Base-by-base conservation (phyloP, 2,329 filamentous ascomycete genomes). In the Escovopsis sp. region DNA sequence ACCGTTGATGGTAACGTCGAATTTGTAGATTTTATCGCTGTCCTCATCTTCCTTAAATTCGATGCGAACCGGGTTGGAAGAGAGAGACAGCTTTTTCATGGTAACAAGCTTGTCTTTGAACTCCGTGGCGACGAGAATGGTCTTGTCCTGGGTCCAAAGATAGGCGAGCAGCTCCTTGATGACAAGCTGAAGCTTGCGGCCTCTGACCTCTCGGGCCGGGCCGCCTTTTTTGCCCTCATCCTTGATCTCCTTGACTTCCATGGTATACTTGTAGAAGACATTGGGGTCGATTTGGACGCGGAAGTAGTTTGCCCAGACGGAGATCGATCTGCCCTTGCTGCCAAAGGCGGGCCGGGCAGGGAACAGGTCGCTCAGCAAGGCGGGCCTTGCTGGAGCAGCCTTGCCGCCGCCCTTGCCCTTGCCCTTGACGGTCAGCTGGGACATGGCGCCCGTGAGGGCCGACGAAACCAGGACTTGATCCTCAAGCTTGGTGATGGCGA, bases 281-380 rank as follows among this genome's bases (percentile, higher is more conserved):
- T 57, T 50, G 0, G 56, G 50, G 34, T 61, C 60, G 7, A 68
- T 47, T 7, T 59, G 50, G 38, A 76, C 43, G 1, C 56, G 56
- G 48, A 72, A 75, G 48, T 71, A 76, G 52, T 77, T 76, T 5
- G 71, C 59, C 69, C 70, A 75, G 0, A 76, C 57, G 2, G 57
- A 49, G 2, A 72, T 63, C 0, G 52, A 36, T 2, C 37, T 53
- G 4, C 72, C 73, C 5, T 48, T 48, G 3, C 52, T 61, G 15
- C 71, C 71, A 46, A 66, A 76, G 2, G 63, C 64, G 15, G 73
- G 73, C 2, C 72, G 64, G 7, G 52, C 43, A 3, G 72, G 68
- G 37, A 75, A 61, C 14, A 52, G 45, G 25, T 58, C 55, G 8
- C 36, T 39, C 32, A 41, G 36, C 47, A 13, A 45, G 12, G 7